Base-by-base conservation (phyloP, 139 green algal species). In the Zygnema circumcarinatum region DNA sequence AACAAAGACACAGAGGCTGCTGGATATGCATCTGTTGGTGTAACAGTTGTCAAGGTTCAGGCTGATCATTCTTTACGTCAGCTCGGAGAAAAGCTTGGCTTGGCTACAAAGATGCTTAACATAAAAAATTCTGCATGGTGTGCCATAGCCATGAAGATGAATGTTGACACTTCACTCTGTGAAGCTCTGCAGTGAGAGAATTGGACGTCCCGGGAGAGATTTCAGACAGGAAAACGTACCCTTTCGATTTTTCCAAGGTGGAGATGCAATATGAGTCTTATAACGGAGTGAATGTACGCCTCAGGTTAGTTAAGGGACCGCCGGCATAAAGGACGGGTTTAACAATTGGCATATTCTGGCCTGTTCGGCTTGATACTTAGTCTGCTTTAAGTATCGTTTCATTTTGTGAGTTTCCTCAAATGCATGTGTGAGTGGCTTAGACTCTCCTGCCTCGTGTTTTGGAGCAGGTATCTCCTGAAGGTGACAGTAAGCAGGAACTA, bases 211-310 rank as follows among this genome's bases (percentile, higher is more conserved):
- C 93, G 0, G 96, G 96, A 0, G 96, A 98, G 16, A 87, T 99
- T n/a, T 90, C 87, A 31, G 91, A 90, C 11, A 85, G 76, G 21
- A 90, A 94, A 68, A 92, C 87, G 11, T 94, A 95, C 40, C 93
- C 95, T 0, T 99, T 99, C 90, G 96, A 98, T 91, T 99, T 99
- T 86, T 92, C 88, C n/a, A 95, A 95, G 41, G 95, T 98, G 74
- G 97, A 99, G 86, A 95, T 99, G 95, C 94, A 96, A 86, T 96
- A 99, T 85, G 97, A 99, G 87, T 98, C 95, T 1, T 99, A 98
- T 91, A 90, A 92, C 2, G 97, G 97, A 0, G 86, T 91, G n/a
- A 92, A 94, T 78, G 91, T 92, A 52, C 83, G 86, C 22, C 76
- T 94, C 21, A 79, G 91, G 73, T 93, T 85, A 67, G 74, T 1